phyloP scores from a whole-genome alignment of 306 rosid genomes.

The Glycine soja region DNA sequence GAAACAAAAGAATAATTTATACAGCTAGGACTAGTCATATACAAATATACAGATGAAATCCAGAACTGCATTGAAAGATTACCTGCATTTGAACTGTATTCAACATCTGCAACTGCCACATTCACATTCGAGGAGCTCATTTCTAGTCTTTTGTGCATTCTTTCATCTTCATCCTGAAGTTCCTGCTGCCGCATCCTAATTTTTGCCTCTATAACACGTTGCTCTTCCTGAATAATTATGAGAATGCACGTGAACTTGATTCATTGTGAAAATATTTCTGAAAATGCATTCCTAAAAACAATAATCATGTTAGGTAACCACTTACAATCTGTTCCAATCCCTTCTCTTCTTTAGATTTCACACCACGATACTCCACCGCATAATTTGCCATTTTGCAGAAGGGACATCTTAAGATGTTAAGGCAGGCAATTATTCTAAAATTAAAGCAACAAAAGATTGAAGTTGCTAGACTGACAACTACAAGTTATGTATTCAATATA shows the following conservation, averaged over 20 bases:
- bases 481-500: not conserved
- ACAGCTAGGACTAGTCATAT: slow-evolving; percentile 12
- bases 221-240: slow-evolving; percentile 79
- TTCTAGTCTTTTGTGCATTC: slow-evolving; percentile 83
- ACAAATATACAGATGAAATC: slow-evolving; percentile 19
- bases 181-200: slow-evolving; percentile 93
- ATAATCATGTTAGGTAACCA: slow-evolving; percentile 34
- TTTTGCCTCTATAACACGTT: slow-evolving; percentile 98
- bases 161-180: slow-evolving; percentile 89
- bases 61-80: slow-evolving; percentile 35
- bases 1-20: slow-evolving; percentile 42
- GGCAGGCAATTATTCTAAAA: slow-evolving; percentile 51
- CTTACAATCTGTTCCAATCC: slow-evolving; percentile 92
- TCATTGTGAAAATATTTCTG: slow-evolving; percentile 28
- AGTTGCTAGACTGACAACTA: slow-evolving; percentile 3
- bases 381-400: slow-evolving; percentile 92
- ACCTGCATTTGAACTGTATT: slow-evolving; percentile 75
- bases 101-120: slow-evolving; percentile 58
- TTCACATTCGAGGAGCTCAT: slow-evolving; percentile 59
- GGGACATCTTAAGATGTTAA: slow-evolving; percentile 86
- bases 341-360: slow-evolving; percentile 96
- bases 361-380: slow-evolving; percentile 97
- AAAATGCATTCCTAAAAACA: slow-evolving; percentile 40
- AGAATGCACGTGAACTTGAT: slow-evolving; percentile 27
- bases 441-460: slow-evolving; percentile 28